phyloP scores from a whole-genome alignment of 2,329 filamentous ascomycete species.

The Clonostachys rosea region DNA sequence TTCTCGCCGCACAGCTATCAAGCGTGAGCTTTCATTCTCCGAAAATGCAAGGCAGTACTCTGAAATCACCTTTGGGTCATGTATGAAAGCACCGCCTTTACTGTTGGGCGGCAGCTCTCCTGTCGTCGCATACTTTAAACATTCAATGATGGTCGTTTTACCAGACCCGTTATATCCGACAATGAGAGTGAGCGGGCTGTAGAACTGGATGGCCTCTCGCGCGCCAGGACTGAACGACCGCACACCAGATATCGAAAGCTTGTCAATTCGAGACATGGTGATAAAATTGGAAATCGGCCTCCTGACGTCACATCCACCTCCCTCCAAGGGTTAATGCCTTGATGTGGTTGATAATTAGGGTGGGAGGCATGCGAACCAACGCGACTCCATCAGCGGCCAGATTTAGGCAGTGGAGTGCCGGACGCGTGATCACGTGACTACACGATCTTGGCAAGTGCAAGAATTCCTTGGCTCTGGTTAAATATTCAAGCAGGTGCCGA shows the following conservation, averaged over 20 bases:
- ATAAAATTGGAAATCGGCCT: not conserved
- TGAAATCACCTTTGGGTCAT: constrained; percentile 75
- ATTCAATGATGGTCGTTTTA: constrained; percentile 98
- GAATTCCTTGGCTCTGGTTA: too few relatives aligned
- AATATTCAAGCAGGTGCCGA: too few relatives aligned
- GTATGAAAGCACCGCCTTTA: constrained; percentile 87
- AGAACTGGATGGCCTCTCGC: constrained; percentile 79
- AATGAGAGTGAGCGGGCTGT: constrained; percentile 88
- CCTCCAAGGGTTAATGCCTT: too few relatives aligned
- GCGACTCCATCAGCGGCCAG: too few relatives aligned
- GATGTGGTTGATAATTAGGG: too few relatives aligned
- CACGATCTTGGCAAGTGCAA: too few relatives aligned
- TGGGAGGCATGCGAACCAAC: too few relatives aligned
- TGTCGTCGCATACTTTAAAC: constrained; percentile 95
- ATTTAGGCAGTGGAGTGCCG: too few relatives aligned
- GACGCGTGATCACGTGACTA: too few relatives aligned
- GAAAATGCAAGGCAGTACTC: not conserved
- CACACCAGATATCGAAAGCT: constrained; percentile 75
- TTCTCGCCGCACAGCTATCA: constrained; percentile 71
- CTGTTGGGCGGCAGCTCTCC: constrained; percentile 91
- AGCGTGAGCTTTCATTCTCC: constrained; percentile 1
- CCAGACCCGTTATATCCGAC: constrained; percentile 97
- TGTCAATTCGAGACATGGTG: constrained; percentile 76
- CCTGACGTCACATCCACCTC: too few relatives aligned
- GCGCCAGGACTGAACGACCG: constrained; percentile 80